Evolutionary conservation across 768 basidiomycete genomes (phyloP).

Genomic region (Auricularia sp.): DNA sequence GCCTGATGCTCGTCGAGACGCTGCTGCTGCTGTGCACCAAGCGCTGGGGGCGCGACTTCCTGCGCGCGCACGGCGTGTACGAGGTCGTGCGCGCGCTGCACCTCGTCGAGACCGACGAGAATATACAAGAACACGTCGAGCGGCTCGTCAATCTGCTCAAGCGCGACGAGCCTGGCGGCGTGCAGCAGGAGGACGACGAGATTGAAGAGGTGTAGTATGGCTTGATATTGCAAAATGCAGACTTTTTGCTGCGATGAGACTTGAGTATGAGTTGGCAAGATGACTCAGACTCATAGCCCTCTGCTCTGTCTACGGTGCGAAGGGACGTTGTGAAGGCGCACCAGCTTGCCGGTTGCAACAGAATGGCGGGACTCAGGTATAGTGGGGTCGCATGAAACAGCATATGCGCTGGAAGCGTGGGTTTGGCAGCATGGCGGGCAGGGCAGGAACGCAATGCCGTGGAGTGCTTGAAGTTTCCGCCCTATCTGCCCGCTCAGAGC

Average conservation of each 20-base stretch:
- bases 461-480: too few relatives aligned
- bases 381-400: too few relatives aligned
- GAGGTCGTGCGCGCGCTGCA: constrained; percentile 74
- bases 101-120: constrained; percentile 66
- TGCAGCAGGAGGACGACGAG: constrained; percentile 51
- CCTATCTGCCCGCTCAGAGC: too few relatives aligned
- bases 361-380: too few relatives aligned
- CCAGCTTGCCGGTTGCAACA: too few relatives aligned
- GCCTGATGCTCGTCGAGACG: constrained; percentile 81
- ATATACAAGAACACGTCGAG: constrained; percentile 79
- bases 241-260: not conserved
- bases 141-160: constrained; percentile 81
- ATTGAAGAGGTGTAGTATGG: constrained; percentile 57
- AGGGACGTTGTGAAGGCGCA: too few relatives aligned
- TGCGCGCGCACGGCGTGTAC: constrained; percentile 76
- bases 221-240: not conserved
- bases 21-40: constrained; percentile 83
- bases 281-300: too few relatives aligned
- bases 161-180: constrained; percentile 55
- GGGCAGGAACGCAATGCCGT: too few relatives aligned
- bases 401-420: too few relatives aligned
- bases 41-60: constrained; percentile 74
- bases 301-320: too few relatives aligned
- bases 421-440: too few relatives aligned
- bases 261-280: too few relatives aligned